Evolutionary conservation across 2,329 filamentous ascomycete genomes (phyloP).

Genomic region (Stachybotrys elegans): DNA sequence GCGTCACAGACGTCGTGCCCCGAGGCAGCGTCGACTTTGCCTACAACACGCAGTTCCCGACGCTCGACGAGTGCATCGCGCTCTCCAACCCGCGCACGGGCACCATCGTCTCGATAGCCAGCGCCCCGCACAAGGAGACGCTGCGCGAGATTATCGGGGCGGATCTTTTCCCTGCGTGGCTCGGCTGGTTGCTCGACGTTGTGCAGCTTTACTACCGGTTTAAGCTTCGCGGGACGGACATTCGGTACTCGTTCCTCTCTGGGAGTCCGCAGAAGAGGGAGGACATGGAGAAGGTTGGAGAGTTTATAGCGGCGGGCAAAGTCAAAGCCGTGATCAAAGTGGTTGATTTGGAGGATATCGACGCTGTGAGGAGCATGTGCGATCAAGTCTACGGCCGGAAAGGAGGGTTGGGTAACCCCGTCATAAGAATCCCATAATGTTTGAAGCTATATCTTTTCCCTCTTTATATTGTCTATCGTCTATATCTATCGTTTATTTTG

Average conservation of each 20-base stretch:
- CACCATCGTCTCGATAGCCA: conserved; percentile 35
- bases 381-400: conserved; percentile 26
- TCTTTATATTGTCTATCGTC: too few relatives aligned
- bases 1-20: conserved; percentile 30
- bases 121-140: conserved; percentile 25
- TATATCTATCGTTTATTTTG: too few relatives aligned
- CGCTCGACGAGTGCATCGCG: conserved; percentile 32
- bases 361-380: conserved; percentile 34
- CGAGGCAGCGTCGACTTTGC: conserved; percentile 43
- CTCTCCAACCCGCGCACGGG: conserved; percentile 31
- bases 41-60: conserved; percentile 39
- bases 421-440: conserved; percentile 15
- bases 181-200: conserved; percentile 28
- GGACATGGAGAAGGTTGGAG: conserved; percentile 36
- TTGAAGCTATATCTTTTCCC: too few relatives aligned
- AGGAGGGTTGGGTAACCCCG: conserved; percentile 21
- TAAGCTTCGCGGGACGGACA: conserved; percentile 36
- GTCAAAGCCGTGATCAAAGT: conserved; percentile 36
- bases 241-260: conserved; percentile 40
- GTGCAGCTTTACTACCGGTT: conserved; percentile 35
- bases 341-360: conserved; percentile 36
- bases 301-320: conserved; percentile 35
- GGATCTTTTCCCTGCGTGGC: conserved; percentile 27
- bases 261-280: conserved; percentile 33
- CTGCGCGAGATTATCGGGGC: conserved; percentile 25